Base-by-base conservation (phyloP, 1,284 basidiomycete genomes). In the Rhodotorula sp. region DNA sequence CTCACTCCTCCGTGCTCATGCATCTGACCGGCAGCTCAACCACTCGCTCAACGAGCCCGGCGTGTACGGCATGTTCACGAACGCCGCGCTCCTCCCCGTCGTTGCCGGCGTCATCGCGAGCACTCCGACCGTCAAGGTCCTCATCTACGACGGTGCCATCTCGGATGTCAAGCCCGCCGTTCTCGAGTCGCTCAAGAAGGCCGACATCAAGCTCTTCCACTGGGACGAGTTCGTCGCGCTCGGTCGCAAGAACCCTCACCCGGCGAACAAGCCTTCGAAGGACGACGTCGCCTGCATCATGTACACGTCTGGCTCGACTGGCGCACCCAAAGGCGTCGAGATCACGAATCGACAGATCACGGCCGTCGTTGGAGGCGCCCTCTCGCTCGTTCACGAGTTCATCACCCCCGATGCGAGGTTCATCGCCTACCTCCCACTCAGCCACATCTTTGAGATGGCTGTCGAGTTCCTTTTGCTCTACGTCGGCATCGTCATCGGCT, bases 21-120 rank as follows among this genome's bases (percentile, higher is more conserved):
- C 27, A 19, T 29, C 15, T 30, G n/a, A 29, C 44, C n/a, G n/a
- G 34, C 39, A 70, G 58, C 88, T 99, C 22, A 83, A 89, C 13
- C 94, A 98, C 81, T 95, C 95, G 6, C 86, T 99, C 67, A 89
- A 90, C 80, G 94, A 98, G 81, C 94, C 94, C 36, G 84, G 89
- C 54, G 94, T 91, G 70, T 86, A 88, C 46, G 90, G 89, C 72
- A 83, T 96, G 74, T 98, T 95, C 82, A 96, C 94, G 74, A 97
- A 99, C 78, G 89, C 90, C 36, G 89, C 92, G 48, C 88, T 98
- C 30, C 86, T 99, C 32, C 66, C 71, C 13, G 80, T 80, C 39
- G 76, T 90, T 86, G 29, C 89, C 87, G 9, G 84, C 70, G 82
- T 84, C 52, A 67, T 84, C 19, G 76, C 70, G 30, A 72, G 80